Conservation (phyloP, 768 basidiomycete genomes). For the Leccinum longicurvipes region DNA sequence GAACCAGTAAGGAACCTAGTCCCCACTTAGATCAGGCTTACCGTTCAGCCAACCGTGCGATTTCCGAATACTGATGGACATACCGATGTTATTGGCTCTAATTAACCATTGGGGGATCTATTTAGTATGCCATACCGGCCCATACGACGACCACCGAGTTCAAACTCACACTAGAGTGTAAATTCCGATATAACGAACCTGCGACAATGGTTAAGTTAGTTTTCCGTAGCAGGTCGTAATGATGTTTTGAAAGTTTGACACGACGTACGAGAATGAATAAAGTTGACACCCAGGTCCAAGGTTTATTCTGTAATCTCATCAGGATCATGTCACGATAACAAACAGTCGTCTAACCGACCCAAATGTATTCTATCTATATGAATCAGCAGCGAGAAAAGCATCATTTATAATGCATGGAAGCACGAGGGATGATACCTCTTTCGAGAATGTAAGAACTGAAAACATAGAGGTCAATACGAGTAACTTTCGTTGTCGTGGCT, state of each 20-base stretch:
- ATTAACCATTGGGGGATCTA: not conserved
- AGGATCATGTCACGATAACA: not conserved
- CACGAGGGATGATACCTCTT: not conserved
- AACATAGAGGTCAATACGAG: not conserved
- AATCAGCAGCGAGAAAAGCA: not conserved
- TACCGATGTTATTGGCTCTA: not conserved
- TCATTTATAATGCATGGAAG: not conserved
- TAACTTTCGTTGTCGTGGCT: not conserved
- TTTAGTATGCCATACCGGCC: not conserved
- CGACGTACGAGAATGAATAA: constrained; percentile 9
- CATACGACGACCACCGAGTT: not conserved
- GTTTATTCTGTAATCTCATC: not conserved
- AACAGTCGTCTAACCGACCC: not conserved
- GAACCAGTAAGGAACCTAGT: not conserved
- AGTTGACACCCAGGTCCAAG: constrained; percentile 9
- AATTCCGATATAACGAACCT: constrained; percentile 11
- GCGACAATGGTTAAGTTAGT: not conserved
- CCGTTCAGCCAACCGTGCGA: not conserved
- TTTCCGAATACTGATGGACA: not conserved
- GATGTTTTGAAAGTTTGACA: not conserved
- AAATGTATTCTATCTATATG: constrained; percentile 9
- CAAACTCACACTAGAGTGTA: not conserved
- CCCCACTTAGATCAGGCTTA: not conserved
- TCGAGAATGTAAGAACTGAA: constrained; percentile 7
- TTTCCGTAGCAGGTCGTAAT: not conserved